Base-by-base conservation (phyloP, 345 rosid genomes). In the Litchi chinensis region DNA sequence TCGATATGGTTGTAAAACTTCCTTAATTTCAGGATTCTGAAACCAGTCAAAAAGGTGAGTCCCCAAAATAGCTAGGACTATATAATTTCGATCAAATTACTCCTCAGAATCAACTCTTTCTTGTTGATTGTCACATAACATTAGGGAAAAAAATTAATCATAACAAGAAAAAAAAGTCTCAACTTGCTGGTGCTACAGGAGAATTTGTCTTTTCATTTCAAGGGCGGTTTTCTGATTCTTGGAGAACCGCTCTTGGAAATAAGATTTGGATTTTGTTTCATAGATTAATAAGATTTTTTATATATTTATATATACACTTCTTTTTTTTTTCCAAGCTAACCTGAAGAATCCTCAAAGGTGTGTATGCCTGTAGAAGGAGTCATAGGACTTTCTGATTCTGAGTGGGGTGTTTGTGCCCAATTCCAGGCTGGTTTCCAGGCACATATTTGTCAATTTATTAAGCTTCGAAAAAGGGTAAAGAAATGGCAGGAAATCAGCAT, bases 211-310 rank as follows among this genome's bases (percentile, higher is more conserved):
- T 62, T n/a, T 5, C 26, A 41, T 32, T 48, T 1, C n/a, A 57
- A 76, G 86, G 24, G 88, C 86, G 86, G 86, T 79, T 83, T 83
- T 83, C 84, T 71, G 11, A 40, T 71, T n/a, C 48, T 32, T 56
- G 66, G 83, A 76, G 77, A 83, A 67, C 86, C 85, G 84, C 88
- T 83, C 86, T 73, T 76, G 56, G 5, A 48, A 65, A 28, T 24
- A 54, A 8, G 26, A 52, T 52, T 52, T 52, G 57, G n/a, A 52
- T 52, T 52, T 52, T 5, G 16, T 52, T 52, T 52, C 3, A 16
- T 7, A 15, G n/a, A 52, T 19, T 11, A 50, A 48, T 48, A 48
- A 50, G 54, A 11, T 50, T 50, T 50, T 50, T 13, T 32, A 32
- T 32, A 32, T 32, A 32, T 26, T 26, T 26, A 26, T 26, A 26